Conservation (phyloP, 768 basidiomycete species). For the Boletus patriciae region DNA sequence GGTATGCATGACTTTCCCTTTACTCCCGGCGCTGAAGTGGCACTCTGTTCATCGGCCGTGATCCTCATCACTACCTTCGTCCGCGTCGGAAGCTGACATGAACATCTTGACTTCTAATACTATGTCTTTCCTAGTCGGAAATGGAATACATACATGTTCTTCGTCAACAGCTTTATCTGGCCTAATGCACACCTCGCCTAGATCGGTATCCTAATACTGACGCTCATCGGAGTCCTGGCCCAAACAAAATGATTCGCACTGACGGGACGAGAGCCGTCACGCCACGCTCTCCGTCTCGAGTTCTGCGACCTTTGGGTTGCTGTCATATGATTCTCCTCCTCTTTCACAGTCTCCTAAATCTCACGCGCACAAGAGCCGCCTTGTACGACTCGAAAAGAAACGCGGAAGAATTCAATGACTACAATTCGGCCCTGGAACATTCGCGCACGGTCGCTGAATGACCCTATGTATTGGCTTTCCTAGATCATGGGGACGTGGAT, state of each 20-base stretch:
- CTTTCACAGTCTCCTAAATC: constrained; percentile 47
- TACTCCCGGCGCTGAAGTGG: not conserved
- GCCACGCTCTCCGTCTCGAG: too few species aligned
- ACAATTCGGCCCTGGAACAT: constrained; percentile 73
- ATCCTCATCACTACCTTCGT: constrained; percentile 55
- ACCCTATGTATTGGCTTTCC: constrained; percentile 75
- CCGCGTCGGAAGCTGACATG: too few species aligned
- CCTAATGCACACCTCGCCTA: not conserved
- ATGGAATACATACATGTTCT: too few species aligned
- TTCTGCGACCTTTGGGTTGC: constrained; percentile 51
- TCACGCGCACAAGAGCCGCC: not conserved
- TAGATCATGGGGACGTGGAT: constrained; percentile 71
- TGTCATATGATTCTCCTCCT: constrained; percentile 63
- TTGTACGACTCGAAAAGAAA: too few species aligned
- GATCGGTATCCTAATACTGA: constrained; percentile 61
- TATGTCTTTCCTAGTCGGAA: too few species aligned
- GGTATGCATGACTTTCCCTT: not conserved
- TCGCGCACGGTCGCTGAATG: constrained; percentile 71
- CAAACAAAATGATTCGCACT: constrained; percentile 67
- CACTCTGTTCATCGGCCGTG: constrained; percentile 27
- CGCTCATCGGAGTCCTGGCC: constrained; percentile 64
- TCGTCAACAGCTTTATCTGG: too few species aligned
- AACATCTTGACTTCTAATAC: too few species aligned
- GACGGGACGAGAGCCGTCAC: constrained; percentile 58
- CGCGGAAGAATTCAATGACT: constrained; percentile 61